Percentiles rank a stretch among this genome's conserved stretches.
phyloP scores from a whole-genome alignment of 441 rosid species.

The Gossypium laxum region DNA sequence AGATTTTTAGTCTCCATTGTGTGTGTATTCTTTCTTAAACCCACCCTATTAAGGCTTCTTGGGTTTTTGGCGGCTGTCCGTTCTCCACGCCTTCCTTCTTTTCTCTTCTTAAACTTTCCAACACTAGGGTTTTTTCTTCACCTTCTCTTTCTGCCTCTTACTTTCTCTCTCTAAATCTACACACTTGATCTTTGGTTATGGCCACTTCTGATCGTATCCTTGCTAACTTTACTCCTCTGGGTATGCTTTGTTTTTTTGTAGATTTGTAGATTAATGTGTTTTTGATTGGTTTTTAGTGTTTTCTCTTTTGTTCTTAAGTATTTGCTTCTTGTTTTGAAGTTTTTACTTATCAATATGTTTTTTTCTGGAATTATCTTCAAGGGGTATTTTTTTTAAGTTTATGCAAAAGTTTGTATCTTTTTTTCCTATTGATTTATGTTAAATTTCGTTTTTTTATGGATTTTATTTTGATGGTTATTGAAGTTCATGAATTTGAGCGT shows the following conservation, averaged over 20 bases:
- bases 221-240: constrained; percentile 34
- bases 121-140: background rate
- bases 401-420: background rate
- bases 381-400: background rate
- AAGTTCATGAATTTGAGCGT: background rate
- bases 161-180: constrained; percentile 7
- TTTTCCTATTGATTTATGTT: background rate
- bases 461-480: background rate
- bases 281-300: background rate
- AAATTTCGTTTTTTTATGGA: background rate
- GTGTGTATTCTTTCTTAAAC: background rate
- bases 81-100: constrained; percentile 3
- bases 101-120: background rate
- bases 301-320: background rate
- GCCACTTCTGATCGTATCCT: constrained; percentile 47
- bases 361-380: background rate
- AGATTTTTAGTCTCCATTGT: background rate
- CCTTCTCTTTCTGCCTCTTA: background rate
- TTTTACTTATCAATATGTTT: background rate
- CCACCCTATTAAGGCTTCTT: background rate
- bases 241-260: constrained; percentile 20
- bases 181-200: constrained; percentile 23
- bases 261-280: background rate
- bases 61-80: background rate
- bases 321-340: background rate